Evolutionary conservation across 495 filamentous ascomycete species (phyloP).

Genomic region (Evansstolkia leycettana): DNA sequence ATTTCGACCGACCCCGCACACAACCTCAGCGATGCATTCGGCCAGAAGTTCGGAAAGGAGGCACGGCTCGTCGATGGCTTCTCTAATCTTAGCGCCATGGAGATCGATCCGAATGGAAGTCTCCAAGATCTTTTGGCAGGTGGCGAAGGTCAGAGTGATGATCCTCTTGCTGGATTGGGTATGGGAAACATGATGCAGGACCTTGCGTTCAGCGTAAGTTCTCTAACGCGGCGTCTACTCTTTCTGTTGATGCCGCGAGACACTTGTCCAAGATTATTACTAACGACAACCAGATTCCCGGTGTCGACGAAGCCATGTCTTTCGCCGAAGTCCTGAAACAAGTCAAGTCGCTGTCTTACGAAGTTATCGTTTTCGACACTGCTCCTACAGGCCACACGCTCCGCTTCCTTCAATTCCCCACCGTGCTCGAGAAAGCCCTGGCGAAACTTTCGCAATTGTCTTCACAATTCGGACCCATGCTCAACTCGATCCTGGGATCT

Average conservation of each 20-base stretch:
- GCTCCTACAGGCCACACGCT: slow-evolving; percentile 98
- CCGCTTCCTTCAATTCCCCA: slow-evolving; percentile 97
- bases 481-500: slow-evolving; percentile 80
- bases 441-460: slow-evolving; percentile 93
- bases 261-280: slow-evolving; percentile 4
- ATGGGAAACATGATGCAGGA: slow-evolving; percentile 69
- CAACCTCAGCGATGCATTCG: slow-evolving; percentile 96
- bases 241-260: no score
- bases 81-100: slow-evolving; percentile 92
- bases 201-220: slow-evolving; percentile 53
- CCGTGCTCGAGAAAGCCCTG: slow-evolving; percentile 94
- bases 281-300: slow-evolving; percentile 63
- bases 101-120: slow-evolving; percentile 97
- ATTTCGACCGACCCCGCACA: slow-evolving; percentile 98
- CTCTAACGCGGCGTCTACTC: not conserved
- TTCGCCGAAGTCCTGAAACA: slow-evolving; percentile 98
- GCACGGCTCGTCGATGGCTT: slow-evolving; percentile 86
- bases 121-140: slow-evolving; percentile 87
- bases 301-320: slow-evolving; percentile 98
- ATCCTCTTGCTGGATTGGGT: slow-evolving; percentile 51
- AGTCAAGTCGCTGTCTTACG: slow-evolving; percentile 98
- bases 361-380: slow-evolving; percentile 97
- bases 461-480: slow-evolving; percentile 86
- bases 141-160: slow-evolving; percentile 61
- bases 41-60: slow-evolving; percentile 99